phyloP scores from a whole-genome alignment of 257 asterid species.

The Gentiana dahurica region DNA sequence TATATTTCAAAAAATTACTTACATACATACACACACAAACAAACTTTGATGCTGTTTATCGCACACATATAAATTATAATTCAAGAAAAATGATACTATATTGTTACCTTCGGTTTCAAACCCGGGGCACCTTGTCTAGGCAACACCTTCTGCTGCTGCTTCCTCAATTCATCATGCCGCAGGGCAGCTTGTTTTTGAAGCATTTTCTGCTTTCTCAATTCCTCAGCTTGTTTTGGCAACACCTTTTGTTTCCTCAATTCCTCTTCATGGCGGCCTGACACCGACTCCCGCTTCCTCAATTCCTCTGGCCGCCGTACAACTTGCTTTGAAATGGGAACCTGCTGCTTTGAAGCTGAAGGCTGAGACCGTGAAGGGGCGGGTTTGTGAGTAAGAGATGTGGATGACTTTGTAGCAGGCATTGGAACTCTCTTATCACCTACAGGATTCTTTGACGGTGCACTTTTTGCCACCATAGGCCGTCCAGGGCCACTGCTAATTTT shows the following conservation, averaged over 20 bases:
- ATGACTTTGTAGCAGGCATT: conserved; percentile 26
- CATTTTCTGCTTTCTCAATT: too few relatives aligned
- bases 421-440: conserved; percentile 30
- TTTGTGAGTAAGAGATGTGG: conserved; percentile 18
- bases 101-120: conserved; percentile 22
- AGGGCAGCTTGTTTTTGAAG: conserved; percentile 1
- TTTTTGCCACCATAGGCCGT: conserved; percentile 47
- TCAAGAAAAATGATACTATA: background rate
- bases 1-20: conserved; percentile 1
- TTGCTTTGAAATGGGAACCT: too few relatives aligned
- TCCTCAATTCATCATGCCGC: conserved; percentile 10
- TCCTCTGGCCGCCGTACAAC: too few relatives aligned
- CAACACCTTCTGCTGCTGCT: too few relatives aligned
- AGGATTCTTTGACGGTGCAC: conserved; percentile 31
- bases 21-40: too few relatives aligned
- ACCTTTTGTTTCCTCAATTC: conserved; percentile 41
- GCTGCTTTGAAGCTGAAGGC: conserved; percentile 30
- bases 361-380: conserved; percentile 28
- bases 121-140: conserved; percentile 10
- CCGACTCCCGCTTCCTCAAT: too few relatives aligned
- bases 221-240: conserved; percentile 21
- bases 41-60: too few relatives aligned
- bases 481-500: conserved; percentile 70
- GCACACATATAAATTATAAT: background rate
- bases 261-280: conserved; percentile 13